A percentile compares a stretch with the other conserved stretches of the same genome.
These are phyloP conservation scores for Phalaenopsis equestris DNA, from an alignment of 106 monocot genomes.

Conservation along the genomic window DNA sequence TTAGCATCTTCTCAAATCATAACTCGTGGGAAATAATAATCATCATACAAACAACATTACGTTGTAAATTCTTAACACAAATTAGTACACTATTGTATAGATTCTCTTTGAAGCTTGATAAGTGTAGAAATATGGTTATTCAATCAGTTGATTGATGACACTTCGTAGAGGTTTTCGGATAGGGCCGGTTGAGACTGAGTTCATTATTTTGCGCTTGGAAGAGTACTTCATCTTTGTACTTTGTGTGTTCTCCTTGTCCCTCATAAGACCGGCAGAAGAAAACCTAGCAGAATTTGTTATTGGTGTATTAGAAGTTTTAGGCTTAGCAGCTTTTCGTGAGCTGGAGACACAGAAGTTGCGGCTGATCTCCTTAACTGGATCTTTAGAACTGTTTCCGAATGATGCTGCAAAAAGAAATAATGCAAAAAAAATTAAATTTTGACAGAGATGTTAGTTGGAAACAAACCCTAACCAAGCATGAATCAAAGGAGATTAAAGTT, in stretches of 20 bases:
- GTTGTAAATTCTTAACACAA: not conserved
- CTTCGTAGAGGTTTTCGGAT: conserved; percentile 14
- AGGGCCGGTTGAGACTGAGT: not conserved
- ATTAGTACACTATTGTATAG: not conserved
- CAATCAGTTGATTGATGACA: conserved; percentile 3
- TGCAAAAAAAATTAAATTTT: not conserved
- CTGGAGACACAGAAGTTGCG: conserved; percentile 9
- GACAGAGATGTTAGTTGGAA: not conserved
- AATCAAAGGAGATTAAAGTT: not conserved
- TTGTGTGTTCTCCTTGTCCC: conserved; percentile 19
- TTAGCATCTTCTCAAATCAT: not conserved
- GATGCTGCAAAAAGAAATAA: not conserved
- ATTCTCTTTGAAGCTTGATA: not conserved
- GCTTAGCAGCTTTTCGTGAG: not conserved
- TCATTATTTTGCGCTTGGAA: not conserved
- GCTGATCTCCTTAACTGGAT: conserved; percentile 15
- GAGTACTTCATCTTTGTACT: conserved; percentile 4
- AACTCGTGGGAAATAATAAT: not conserved
- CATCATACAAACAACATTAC: not conserved
- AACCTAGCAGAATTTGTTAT: not conserved
- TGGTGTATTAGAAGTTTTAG: not conserved
- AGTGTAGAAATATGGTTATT: not conserved
- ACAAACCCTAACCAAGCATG: not conserved
- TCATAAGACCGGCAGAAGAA: not conserved
- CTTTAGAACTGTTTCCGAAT: not conserved